A percentile compares a stretch with the other conserved stretches of the same genome.
These are phyloP conservation scores for Trichoderma afroharzianum DNA, from an alignment of 2,329 filamentous ascomycete species.

Conservation along the genomic window DNA sequence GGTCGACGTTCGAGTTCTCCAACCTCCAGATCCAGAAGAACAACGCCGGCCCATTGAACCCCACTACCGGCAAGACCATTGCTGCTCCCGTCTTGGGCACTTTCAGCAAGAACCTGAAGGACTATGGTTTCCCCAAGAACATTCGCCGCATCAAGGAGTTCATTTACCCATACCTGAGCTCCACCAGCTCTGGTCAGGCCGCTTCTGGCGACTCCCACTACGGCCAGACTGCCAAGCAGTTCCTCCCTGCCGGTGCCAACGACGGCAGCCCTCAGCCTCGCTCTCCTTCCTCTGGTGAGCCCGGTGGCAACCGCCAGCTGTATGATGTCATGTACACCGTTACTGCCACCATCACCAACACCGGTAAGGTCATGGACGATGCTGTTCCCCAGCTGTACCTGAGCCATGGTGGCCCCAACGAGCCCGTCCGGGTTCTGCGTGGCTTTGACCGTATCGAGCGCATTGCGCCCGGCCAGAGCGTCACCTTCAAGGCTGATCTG, in stretches of 20 bases:
- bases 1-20: constrained; percentile 76
- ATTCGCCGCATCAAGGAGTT: constrained; percentile 51
- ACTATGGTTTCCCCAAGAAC: constrained; percentile 65
- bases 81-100: constrained; percentile 63
- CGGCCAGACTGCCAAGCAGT: constrained; percentile 54
- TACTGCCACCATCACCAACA: constrained; percentile 68
- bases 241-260: constrained; percentile 56
- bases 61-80: constrained; percentile 58
- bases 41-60: constrained; percentile 49
- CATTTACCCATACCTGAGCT: constrained; percentile 73
- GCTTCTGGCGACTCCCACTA: constrained; percentile 59
- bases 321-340: constrained; percentile 69
- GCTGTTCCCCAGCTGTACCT: constrained; percentile 78
- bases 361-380: constrained; percentile 60
- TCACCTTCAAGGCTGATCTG: constrained; percentile 63
- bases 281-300: constrained; percentile 47
- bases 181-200: constrained; percentile 51
- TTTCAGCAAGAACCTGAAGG: constrained; percentile 56
- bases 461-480: constrained; percentile 65
- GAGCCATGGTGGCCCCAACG: constrained; percentile 71
- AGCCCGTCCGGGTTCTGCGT: constrained; percentile 65
- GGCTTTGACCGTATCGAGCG: constrained; percentile 72
- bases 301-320: constrained; percentile 62
- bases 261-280: constrained; percentile 56
- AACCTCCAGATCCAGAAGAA: constrained; percentile 56